phyloP scores from a whole-genome alignment of 805 yeast species.

The Kluyveromyces dobzhanskii region DNA sequence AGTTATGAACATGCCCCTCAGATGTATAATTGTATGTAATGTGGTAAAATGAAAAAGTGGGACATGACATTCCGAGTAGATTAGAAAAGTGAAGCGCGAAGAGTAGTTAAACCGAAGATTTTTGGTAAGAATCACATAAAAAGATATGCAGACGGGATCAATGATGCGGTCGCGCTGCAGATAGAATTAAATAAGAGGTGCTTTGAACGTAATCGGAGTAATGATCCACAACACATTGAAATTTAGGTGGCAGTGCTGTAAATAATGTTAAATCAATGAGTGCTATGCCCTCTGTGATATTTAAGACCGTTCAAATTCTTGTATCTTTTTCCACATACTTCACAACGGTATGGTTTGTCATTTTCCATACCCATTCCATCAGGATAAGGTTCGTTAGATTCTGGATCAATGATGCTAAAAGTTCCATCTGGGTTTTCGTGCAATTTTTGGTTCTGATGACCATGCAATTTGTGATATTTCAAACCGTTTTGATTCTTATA shows the following conservation, averaged over 20 bases:
- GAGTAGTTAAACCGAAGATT: no score
- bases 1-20: no score
- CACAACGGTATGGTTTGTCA: constrained; percentile 97
- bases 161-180: neutral
- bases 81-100: no score
- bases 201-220: no score
- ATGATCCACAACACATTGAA: no score
- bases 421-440: constrained; percentile 91
- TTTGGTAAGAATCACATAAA: no score
- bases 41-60: no score
- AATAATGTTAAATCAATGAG: constrained; percentile 45
- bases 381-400: constrained; percentile 76
- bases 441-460: constrained; percentile 91
- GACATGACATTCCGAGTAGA: no score
- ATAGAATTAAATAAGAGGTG: neutral
- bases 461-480: constrained; percentile 91
- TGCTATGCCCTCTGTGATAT: constrained; percentile 97
- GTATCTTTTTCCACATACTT: constrained; percentile 95
- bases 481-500: constrained; percentile 96
- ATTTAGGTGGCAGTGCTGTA: no score
- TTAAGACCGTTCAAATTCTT: constrained; percentile 93
- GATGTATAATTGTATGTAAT: no score
- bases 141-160: no score
- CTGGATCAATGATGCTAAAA: constrained; percentile 86
- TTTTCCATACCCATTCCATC: constrained; percentile 94